Evolutionary conservation across 495 filamentous ascomycete species (phyloP), one percentile per base, ranked within the genome.

Genomic region (Penicillium odoratum): DNA sequence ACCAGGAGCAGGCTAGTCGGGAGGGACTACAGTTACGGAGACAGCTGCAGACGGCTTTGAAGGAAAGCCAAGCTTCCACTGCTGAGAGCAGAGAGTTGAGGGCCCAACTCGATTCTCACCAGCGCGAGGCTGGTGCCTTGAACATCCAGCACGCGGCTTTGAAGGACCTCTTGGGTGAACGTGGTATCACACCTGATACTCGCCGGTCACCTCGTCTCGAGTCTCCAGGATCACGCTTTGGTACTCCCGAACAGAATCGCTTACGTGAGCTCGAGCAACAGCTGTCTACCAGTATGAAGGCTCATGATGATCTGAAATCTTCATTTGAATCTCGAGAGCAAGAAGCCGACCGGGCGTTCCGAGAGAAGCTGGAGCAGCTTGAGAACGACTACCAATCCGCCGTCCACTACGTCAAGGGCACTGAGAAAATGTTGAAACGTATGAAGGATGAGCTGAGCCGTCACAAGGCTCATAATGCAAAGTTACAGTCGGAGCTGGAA

Each of bases 301-400:
- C 90, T 6, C 93, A 97, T 57, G 88, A 95, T 26, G 90, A 97
- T 56, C 84, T 90, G 49, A 93, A 89, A 69, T 71, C 83, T 34
- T 80, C 79, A 7, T 90, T 89, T 48, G 91, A 93, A 59, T 74
- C 81, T 48, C 89, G 91, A 33, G 86, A 91, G 55, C 86, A 94
- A 64, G 91, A 97, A 66, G 86, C 90, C 16, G 91, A 93, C 51
- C 81, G 83, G 58, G 84, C 88, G 47, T 98, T 93, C 75, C 86
- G 90, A 48, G 93, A 96, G 69, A 97, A 97, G 70, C 78, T 99
- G 53, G 84, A 88, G 53, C 90, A 95, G 67, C 85, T 99, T 25
- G 92, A 97, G 69, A 92, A 90, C 68, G 94, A 99, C 68, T 96
- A 99, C 68, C 92, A 96, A 69, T 96, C 95, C n/a, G 93, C 95